Percentiles rank a stretch among this genome's conserved stretches.
These are phyloP conservation scores for Trichoderma aggressivum DNA, from an alignment of 2,329 filamentous ascomycete species.

Conservation along the genomic window DNA sequence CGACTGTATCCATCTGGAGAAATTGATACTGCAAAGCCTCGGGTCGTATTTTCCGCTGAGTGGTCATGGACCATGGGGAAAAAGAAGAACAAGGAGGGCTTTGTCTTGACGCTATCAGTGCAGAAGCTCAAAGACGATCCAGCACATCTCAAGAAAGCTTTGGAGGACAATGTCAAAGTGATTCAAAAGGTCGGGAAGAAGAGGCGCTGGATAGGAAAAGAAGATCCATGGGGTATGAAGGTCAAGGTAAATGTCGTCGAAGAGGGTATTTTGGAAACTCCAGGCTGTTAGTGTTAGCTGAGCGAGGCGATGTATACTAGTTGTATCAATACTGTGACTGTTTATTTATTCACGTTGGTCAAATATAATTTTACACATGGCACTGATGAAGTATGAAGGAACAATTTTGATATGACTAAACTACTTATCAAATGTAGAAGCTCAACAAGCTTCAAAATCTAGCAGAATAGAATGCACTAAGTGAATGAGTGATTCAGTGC, in stretches of 20 bases:
- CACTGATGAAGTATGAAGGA: not conserved
- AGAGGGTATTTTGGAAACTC: slow-evolving; percentile 28
- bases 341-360: not conserved
- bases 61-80: slow-evolving; percentile 43
- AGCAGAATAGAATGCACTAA: not conserved
- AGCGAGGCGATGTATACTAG: not conserved
- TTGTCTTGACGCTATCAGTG: slow-evolving; percentile 44
- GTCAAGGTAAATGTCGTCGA: slow-evolving; percentile 35
- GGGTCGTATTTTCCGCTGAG: slow-evolving; percentile 38
- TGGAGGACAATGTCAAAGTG: slow-evolving; percentile 38
- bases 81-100: slow-evolving; percentile 36
- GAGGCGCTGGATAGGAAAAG: slow-evolving; percentile 49
- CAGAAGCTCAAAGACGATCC: slow-evolving; percentile 36
- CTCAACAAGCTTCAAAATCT: not conserved
- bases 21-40: slow-evolving; percentile 37
- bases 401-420: not conserved
- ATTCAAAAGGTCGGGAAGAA: slow-evolving; percentile 57
- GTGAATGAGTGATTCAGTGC: not conserved
- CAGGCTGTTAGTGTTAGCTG: not conserved
- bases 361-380: not conserved
- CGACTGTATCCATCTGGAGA: slow-evolving; percentile 60
- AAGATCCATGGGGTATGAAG: slow-evolving; percentile 38
- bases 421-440: not conserved
- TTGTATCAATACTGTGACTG: not conserved
- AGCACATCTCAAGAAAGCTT: slow-evolving; percentile 38